Percentiles rank a stretch among this genome's conserved stretches.
Evolutionary conservation across 306 rosid genomes (phyloP).

Genomic region (Sicyos baderoa): DNA sequence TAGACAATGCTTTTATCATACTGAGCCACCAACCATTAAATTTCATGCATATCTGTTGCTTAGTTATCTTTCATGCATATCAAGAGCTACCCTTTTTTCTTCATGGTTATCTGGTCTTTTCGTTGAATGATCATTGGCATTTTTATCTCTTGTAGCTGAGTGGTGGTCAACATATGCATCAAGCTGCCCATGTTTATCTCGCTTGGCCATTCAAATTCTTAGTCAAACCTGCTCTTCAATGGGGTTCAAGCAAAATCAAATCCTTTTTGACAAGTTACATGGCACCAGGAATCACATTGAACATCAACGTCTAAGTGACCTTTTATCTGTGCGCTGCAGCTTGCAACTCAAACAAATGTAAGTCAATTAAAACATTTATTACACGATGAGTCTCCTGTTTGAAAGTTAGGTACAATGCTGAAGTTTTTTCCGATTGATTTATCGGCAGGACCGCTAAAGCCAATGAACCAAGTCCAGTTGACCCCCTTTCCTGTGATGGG

Average conservation of each 20-base stretch:
- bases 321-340: slow-evolving; percentile 53
- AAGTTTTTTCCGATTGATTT: slow-evolving; percentile 21
- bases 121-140: slow-evolving; percentile 14
- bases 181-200: slow-evolving; percentile 76
- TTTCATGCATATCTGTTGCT: background rate
- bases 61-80: background rate
- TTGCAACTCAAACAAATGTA: slow-evolving; percentile 34
- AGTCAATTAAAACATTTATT: slow-evolving; percentile 16
- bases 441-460: slow-evolving; percentile 36
- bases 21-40: background rate
- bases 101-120: background rate
- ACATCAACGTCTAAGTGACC: slow-evolving; percentile 72
- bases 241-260: slow-evolving; percentile 42
- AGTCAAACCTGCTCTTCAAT: slow-evolving; percentile 64
- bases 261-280: slow-evolving; percentile 44
- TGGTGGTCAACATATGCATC: slow-evolving; percentile 98
- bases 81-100: background rate
- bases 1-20: background rate
- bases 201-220: slow-evolving; percentile 70
- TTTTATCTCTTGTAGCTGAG: slow-evolving; percentile 44
- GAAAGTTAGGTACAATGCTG: slow-evolving; percentile 1
- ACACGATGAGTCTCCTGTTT: background rate
- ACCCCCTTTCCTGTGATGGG: slow-evolving; percentile 54
- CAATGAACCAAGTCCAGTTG: slow-evolving; percentile 42
- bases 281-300: slow-evolving; percentile 56